phyloP scores from a whole-genome alignment of 1,284 basidiomycete species.

The Malassezia japonica region DNA sequence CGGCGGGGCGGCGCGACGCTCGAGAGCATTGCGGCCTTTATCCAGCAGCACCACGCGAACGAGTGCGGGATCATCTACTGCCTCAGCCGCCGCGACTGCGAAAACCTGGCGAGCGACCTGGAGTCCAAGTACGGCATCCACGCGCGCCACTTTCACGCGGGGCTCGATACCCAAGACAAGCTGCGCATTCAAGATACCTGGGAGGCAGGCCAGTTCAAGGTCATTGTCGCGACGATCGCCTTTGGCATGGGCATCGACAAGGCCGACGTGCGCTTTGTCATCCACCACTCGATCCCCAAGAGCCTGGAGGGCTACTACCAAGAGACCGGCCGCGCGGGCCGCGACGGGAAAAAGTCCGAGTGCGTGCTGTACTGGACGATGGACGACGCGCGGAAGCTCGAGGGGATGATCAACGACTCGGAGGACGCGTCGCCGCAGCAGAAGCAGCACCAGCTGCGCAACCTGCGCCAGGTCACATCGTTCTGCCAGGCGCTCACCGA shows the following conservation, averaged over 20 bases:
- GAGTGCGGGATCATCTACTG: slow-evolving; percentile 84
- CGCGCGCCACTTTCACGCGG: slow-evolving; percentile 79
- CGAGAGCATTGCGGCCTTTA: slow-evolving; percentile 63
- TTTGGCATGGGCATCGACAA: slow-evolving; percentile 99
- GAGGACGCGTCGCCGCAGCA: slow-evolving; percentile 52
- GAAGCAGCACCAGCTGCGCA: slow-evolving; percentile 56
- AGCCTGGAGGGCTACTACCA: slow-evolving; percentile 67
- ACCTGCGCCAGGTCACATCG: slow-evolving; percentile 57
- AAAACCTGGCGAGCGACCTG: slow-evolving; percentile 65
- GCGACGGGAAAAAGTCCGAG: slow-evolving; percentile 58
- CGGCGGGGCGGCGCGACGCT: slow-evolving; percentile 54
- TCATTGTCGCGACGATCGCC: slow-evolving; percentile 76
- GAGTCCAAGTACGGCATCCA: slow-evolving; percentile 55
- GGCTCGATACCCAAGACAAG: slow-evolving; percentile 61
- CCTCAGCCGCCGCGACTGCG: slow-evolving; percentile 62
- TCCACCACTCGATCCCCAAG: slow-evolving; percentile 63
- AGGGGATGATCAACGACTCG: slow-evolving; percentile 56
- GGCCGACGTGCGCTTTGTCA: slow-evolving; percentile 66
- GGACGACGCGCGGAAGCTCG: slow-evolving; percentile 54
- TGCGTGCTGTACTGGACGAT: slow-evolving; percentile 53
- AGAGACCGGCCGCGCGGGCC: slow-evolving; percentile 73
- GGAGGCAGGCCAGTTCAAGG: slow-evolving; percentile 63
- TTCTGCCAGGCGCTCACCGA: slow-evolving; percentile 74
- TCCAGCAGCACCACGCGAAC: slow-evolving; percentile 56
- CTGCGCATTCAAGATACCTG: slow-evolving; percentile 62